These are phyloP conservation scores for Amanita fuliginea DNA, from an alignment of 768 basidiomycete species.

Conservation along the genomic window DNA sequence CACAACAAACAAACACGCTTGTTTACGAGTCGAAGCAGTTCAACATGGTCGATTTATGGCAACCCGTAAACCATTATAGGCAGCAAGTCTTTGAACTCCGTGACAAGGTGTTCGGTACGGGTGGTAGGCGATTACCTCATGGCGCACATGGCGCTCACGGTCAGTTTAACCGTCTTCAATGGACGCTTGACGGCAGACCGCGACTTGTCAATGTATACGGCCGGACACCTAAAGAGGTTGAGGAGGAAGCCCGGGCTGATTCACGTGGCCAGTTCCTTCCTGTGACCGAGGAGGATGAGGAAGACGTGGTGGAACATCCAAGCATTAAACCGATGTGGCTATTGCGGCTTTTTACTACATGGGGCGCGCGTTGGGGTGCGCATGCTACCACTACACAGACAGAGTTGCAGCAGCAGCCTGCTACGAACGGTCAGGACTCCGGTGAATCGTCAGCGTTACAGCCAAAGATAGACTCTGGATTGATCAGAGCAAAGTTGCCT, in stretches of 20 bases:
- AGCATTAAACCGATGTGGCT: conserved; percentile 69
- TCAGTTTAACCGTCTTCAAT: conserved; percentile 53
- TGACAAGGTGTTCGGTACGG: conserved; percentile 57
- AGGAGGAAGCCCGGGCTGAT: conserved; percentile 46
- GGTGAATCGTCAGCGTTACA: background rate
- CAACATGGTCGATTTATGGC: conserved; percentile 54
- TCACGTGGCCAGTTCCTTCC: conserved; percentile 5
- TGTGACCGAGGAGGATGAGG: conserved; percentile 30
- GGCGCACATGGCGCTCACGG: conserved; percentile 50
- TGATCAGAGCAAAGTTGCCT: background rate
- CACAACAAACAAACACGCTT: conserved; percentile 55
- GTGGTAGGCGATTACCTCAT: conserved; percentile 33
- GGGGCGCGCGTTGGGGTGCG: conserved; percentile 57
- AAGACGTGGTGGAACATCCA: conserved; percentile 45
- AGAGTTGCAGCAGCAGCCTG: background rate
- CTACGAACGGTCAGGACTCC: background rate
- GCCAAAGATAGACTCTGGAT: background rate
- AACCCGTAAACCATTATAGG: conserved; percentile 46
- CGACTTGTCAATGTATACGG: conserved; percentile 57
- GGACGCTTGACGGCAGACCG: conserved; percentile 55
- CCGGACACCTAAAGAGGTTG: conserved; percentile 66
- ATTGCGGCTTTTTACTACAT: conserved; percentile 65
- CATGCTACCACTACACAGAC: conserved; percentile 6
- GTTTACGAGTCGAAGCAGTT: conserved; percentile 68
- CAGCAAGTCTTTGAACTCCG: conserved; percentile 55